Conservation (phyloP, 2,329 filamentous ascomycete genomes). For the Trichoderma sp. region DNA sequence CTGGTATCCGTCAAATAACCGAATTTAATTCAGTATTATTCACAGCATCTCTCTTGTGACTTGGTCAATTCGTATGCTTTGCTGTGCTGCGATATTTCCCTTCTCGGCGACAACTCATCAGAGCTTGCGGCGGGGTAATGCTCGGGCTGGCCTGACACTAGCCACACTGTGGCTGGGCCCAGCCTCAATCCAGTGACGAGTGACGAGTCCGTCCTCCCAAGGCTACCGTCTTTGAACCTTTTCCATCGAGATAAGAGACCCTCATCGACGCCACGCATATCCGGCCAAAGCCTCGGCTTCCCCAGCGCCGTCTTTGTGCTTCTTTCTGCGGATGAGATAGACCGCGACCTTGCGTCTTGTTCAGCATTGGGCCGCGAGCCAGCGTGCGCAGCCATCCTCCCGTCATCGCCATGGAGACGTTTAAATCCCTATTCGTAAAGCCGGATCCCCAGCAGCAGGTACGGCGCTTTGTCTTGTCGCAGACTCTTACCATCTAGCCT, state of each 20-base stretch:
- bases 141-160: neutral
- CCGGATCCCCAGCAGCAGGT: slow-evolving; percentile 94
- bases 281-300: neutral
- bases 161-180: slow-evolving; percentile 17
- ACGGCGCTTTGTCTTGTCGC: slow-evolving; percentile 28
- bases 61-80: neutral
- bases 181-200: neutral
- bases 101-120: neutral
- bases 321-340: slow-evolving; percentile 3
- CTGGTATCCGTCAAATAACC: neutral
- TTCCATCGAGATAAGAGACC: neutral
- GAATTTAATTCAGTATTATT: neutral
- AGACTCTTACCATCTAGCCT: neutral
- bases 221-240: neutral
- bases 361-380: slow-evolving; percentile 1
- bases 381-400: neutral
- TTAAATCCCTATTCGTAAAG: slow-evolving; percentile 83
- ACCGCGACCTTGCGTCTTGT: neutral
- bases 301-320: neutral
- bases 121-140: slow-evolving; percentile 13
- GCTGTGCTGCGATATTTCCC: neutral
- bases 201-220: neutral
- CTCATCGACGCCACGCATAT: neutral
- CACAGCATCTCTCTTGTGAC: neutral
- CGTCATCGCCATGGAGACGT: slow-evolving; percentile 68